Percentiles rank a stretch among this genome's conserved stretches.
Conservation (phyloP, 345 rosid genomes). For the Cardamine occulta region DNA sequence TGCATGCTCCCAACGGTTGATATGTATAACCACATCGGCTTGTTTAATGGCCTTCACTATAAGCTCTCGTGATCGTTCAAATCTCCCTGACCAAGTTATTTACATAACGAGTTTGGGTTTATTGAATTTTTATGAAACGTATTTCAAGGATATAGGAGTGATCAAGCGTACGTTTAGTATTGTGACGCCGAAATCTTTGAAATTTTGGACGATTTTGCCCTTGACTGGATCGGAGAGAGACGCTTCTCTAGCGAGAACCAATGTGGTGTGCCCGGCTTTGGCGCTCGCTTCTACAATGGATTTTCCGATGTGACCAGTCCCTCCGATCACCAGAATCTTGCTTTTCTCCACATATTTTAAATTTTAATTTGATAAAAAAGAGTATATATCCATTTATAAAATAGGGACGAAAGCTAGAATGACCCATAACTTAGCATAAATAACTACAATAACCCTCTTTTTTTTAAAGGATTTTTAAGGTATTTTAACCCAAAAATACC, state of each 20-base stretch:
- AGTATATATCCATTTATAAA: too few relatives aligned
- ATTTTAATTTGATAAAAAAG: too few relatives aligned
- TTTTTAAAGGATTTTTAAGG: too few relatives aligned
- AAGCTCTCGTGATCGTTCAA: conserved; percentile 66
- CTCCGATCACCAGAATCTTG: conserved; percentile 73
- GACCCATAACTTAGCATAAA: too few relatives aligned
- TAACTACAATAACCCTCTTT: too few relatives aligned
- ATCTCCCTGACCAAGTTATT: conserved; percentile 37
- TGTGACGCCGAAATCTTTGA: conserved; percentile 63
- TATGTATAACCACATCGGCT: conserved; percentile 85
- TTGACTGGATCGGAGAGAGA: conserved; percentile 61
- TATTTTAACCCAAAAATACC: too few relatives aligned
- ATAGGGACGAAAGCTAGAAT: too few relatives aligned
- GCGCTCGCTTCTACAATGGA: conserved; percentile 65
- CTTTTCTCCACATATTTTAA: too few relatives aligned
- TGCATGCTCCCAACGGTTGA: conserved; percentile 59
- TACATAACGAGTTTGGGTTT: not conserved
- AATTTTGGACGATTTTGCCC: conserved; percentile 51
- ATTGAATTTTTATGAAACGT: not conserved
- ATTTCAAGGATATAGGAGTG: not conserved
- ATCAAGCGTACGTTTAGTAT: conserved; percentile 52
- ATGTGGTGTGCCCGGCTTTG: conserved; percentile 65
- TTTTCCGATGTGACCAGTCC: too few relatives aligned
- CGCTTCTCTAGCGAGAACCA: conserved; percentile 60
- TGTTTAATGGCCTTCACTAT: conserved; percentile 72